Percentiles rank a stretch among this genome's conserved stretches.
Evolutionary conservation across 2,329 filamentous ascomycete genomes (phyloP).

Genomic region (Penicillium griseofulvum): DNA sequence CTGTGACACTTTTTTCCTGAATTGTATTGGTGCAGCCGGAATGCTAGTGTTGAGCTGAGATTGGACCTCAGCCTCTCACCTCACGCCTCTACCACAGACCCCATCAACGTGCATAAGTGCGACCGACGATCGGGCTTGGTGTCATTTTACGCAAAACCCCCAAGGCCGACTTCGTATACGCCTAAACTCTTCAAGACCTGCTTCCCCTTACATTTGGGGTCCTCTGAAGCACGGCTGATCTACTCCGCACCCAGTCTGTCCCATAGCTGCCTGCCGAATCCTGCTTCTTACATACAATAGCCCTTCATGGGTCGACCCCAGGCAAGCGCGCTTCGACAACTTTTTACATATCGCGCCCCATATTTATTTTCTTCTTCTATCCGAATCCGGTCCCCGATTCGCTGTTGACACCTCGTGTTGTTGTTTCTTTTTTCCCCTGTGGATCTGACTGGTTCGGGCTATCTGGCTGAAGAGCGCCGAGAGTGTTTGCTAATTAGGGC

Average conservation of each 20-base stretch:
- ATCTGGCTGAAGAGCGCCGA: constrained; percentile 10
- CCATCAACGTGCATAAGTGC: constrained; percentile 35
- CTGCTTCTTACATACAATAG: constrained; percentile 14
- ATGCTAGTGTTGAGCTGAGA: constrained; percentile 14
- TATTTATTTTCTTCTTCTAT: constrained; percentile 9
- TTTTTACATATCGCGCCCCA: constrained; percentile 3
- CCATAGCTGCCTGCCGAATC: constrained; percentile 9
- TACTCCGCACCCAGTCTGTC: constrained; percentile 18
- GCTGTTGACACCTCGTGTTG: constrained; percentile 3
- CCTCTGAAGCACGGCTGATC: constrained; percentile 14
- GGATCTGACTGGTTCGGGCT: constrained; percentile 31
- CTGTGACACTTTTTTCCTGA: neutral
- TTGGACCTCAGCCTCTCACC: constrained; percentile 13
- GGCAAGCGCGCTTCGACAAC: constrained; percentile 21
- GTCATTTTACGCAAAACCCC: constrained; percentile 1
- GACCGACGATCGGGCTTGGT: constrained; percentile 30
- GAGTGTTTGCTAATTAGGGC: constrained; percentile 14
- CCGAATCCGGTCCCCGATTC: constrained; percentile 14
- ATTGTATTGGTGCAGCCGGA: constrained; percentile 4
- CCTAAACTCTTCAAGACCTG: constrained; percentile 5
- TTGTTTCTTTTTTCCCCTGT: constrained; percentile 24
- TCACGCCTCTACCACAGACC: constrained; percentile 17
- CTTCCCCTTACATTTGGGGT: constrained; percentile 18
- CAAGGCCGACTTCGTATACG: neutral
- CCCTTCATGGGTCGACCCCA: constrained; percentile 12